Base-by-base conservation (phyloP, 1,284 basidiomycete species). In the Puccinia sorghi region DNA sequence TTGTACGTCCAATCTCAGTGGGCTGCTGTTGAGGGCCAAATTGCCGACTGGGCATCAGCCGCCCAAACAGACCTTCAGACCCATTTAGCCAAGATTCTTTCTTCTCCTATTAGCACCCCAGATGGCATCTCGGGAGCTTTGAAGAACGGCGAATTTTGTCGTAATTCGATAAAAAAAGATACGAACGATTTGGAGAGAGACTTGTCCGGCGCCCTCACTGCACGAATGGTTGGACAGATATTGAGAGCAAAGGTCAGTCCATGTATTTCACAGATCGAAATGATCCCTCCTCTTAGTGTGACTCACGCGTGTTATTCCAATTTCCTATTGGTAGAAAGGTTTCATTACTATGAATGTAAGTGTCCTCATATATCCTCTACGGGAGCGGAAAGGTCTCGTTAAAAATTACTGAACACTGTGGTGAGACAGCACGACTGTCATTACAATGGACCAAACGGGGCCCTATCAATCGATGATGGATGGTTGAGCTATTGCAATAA, bases 401-500 rank as follows among this genome's bases (percentile, higher is more conserved):
- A 32, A 32, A 32, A 32, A 32, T 32, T 2, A 32, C 32, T 32
- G 32, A 32, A 37, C 13, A 32, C 17, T 39, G 6, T 15, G 37
- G 20, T 25, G 13, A 20, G 17, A 25, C 69, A 71, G 70, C 27
- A 57, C 7, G 41, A n/a, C 3, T 71, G 69, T 41, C 12, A 5
- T 5, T 39, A 59, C 27, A 25, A 17, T 0, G 70, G 70, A 41
- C 20, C 22, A 4, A 43, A 72, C 43, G 70, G 54, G 12, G 70
- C 70, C 8, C 25, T 43, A 15, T 25, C 70, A 32, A 22, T 72
- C 27, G 56, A 57, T 4, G 54, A 59, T 17, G 70, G 70, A 20
- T 72, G 52, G 39, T 43, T 72, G 32, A 72, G 70, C 37, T 72
- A 54, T 50, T 72, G 70, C 41, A 37, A 72, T 54, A 37, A 22